Percentiles rank a stretch among this genome's conserved stretches.
Evolutionary conservation across 2,329 filamentous ascomycete genomes (phyloP).

Genomic region (Exutisphaerella laricina): DNA sequence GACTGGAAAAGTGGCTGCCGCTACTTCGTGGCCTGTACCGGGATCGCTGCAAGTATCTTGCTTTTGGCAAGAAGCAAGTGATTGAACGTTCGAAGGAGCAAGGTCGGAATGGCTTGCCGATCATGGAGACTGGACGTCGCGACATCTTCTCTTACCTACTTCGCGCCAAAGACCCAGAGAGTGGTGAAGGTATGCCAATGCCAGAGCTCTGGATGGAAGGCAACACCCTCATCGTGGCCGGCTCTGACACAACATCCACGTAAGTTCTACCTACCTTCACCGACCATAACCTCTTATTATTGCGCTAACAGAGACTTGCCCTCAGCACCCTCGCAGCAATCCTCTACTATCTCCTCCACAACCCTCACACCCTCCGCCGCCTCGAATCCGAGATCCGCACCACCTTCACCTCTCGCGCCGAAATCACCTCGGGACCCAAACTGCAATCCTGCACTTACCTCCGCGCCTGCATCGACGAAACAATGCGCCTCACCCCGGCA

Average conservation of each 20-base stretch:
- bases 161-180: conserved; percentile 32
- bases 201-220: conserved; percentile 46
- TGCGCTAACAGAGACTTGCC: neutral
- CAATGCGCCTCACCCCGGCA: conserved; percentile 43
- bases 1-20: conserved; percentile 23
- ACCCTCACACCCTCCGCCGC: conserved; percentile 31
- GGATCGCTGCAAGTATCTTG: conserved; percentile 26
- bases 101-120: conserved; percentile 12
- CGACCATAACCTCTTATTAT: neutral
- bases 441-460: conserved; percentile 40
- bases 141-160: conserved; percentile 27
- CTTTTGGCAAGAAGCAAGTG: conserved; percentile 27
- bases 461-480: conserved; percentile 45
- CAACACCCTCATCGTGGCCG: conserved; percentile 47
- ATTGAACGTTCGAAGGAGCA: conserved; percentile 21
- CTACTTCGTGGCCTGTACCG: conserved; percentile 21
- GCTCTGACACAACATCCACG: conserved; percentile 41
- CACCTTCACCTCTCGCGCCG: conserved; percentile 32
- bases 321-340: conserved; percentile 27
- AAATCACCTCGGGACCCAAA: conserved; percentile 29
- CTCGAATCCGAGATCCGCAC: conserved; percentile 33
- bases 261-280: conserved; percentile 33
- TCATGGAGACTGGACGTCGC: conserved; percentile 18
- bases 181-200: conserved; percentile 37
- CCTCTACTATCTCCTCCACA: conserved; percentile 43